phyloP scores from a whole-genome alignment of 306 rosid genomes.

The Fragaria iinumae region DNA sequence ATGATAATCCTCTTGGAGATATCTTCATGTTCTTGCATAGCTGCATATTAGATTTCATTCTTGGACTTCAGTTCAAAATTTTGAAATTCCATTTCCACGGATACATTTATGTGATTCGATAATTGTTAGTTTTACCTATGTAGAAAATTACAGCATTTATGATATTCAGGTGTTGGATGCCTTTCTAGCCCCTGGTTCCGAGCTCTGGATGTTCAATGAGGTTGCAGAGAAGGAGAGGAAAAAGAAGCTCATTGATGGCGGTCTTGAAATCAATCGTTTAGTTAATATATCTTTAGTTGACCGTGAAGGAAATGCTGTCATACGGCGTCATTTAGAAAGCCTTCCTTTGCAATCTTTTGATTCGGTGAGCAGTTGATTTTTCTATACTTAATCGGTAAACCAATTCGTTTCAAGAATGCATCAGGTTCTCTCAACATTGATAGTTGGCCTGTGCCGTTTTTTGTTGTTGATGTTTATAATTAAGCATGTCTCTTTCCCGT shows the following conservation, averaged over 20 bases:
- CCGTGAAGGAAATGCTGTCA: constrained; percentile 93
- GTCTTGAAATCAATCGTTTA: constrained; percentile 73
- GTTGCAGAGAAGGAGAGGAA: constrained; percentile 84
- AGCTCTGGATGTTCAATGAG: constrained; percentile 97
- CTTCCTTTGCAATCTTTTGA: constrained; percentile 89
- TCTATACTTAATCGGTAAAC: constrained; percentile 13
- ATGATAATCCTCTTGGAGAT: constrained; percentile 19
- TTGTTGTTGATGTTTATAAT: neutral
- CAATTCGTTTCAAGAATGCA: constrained; percentile 19
- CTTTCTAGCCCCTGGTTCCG: constrained; percentile 75
- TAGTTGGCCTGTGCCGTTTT: neutral
- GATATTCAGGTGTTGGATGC: constrained; percentile 75
- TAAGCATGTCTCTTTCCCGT: neutral
- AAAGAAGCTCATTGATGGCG: constrained; percentile 78
- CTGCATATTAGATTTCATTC: constrained; percentile 18
- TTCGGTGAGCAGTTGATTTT: constrained; percentile 56
- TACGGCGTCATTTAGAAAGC: constrained; percentile 89
- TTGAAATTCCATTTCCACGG: neutral
- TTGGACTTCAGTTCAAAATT: constrained; percentile 19
- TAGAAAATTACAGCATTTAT: constrained; percentile 4
- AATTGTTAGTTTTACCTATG: constrained; percentile 1
- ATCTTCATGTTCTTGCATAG: constrained; percentile 6
- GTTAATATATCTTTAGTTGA: constrained; percentile 70
- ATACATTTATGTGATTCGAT: neutral
- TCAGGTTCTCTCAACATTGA: neutral